phyloP scores from a whole-genome alignment of 2,329 filamentous ascomycete species.

The Sporothrix globosa region DNA sequence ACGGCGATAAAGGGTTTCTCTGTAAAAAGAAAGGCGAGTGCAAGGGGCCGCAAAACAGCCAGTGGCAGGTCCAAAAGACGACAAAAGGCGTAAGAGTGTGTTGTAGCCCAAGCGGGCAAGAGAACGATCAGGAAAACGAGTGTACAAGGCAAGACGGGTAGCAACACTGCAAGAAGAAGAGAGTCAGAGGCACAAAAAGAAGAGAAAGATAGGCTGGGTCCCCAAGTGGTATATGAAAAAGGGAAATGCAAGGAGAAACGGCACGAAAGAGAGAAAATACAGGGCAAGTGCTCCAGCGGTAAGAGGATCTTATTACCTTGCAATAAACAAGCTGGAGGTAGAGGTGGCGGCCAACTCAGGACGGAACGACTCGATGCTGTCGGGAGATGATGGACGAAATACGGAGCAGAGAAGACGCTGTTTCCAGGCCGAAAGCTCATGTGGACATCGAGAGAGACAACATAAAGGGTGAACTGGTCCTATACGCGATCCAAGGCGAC shows the following conservation, averaged over 20 bases:
- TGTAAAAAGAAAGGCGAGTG: slow-evolving; percentile 17
- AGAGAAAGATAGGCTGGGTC: neutral
- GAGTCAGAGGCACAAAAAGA: neutral
- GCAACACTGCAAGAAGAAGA: neutral
- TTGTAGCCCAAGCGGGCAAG: slow-evolving; percentile 19
- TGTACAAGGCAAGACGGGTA: neutral
- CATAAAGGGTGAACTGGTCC: neutral
- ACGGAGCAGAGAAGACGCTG: neutral
- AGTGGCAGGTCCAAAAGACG: slow-evolving; percentile 2
- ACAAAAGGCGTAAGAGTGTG: slow-evolving; percentile 5
- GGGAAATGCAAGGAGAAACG: neutral
- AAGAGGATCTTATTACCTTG: slow-evolving; percentile 23
- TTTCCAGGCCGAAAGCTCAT: slow-evolving; percentile 3
- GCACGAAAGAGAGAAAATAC: neutral
- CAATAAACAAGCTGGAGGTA: slow-evolving; percentile 22
- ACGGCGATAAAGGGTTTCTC: neutral
- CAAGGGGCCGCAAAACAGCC: slow-evolving; percentile 21
- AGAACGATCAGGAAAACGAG: neutral
- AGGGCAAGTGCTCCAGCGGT: slow-evolving; percentile 18
- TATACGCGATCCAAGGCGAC: neutral
- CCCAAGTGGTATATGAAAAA: neutral
- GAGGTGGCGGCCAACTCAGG: slow-evolving; percentile 27
- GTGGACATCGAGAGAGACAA: slow-evolving; percentile 17
- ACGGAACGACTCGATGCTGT: slow-evolving; percentile 21
- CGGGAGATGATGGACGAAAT: slow-evolving; percentile 5